These are phyloP conservation scores for Nicotiana noctiflora DNA, from an alignment of 257 asterid genomes.

Conservation along the genomic window DNA sequence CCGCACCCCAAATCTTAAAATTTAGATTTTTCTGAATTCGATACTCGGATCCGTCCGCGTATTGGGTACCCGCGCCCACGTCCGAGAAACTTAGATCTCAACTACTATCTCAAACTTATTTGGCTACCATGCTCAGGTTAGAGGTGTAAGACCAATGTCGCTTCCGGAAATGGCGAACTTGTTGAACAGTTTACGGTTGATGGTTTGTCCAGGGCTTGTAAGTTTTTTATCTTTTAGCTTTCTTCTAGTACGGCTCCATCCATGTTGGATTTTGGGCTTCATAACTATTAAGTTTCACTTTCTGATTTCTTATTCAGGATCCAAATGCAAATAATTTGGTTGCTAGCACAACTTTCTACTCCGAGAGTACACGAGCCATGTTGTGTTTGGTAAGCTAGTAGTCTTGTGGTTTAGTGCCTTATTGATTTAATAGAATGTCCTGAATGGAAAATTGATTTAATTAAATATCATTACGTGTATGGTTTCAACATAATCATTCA, in stretches of 20 bases:
- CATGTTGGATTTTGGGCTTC: background rate
- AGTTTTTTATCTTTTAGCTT: constrained; percentile 18
- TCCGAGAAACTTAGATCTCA: background rate
- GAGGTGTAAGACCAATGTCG: too few relatives aligned
- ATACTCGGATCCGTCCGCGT: too few relatives aligned
- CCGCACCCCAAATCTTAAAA: too few relatives aligned
- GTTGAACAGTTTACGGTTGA: constrained; percentile 52
- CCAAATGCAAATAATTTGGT: constrained; percentile 85
- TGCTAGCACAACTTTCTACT: constrained; percentile 81
- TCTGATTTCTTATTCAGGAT: constrained; percentile 47
- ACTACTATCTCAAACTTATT: background rate
- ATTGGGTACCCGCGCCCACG: too few relatives aligned
- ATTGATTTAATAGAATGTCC: background rate
- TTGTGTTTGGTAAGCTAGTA: constrained; percentile 74
- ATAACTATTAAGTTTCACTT: background rate
- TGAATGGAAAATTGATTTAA: background rate
- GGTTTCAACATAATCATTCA: background rate
- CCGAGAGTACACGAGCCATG: constrained; percentile 89
- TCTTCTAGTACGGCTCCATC: background rate
- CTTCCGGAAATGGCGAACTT: too few relatives aligned
- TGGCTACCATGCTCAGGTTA: too few relatives aligned
- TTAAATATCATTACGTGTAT: background rate
- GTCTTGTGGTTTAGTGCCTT: background rate
- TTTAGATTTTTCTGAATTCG: too few relatives aligned
- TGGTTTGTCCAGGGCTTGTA: constrained; percentile 84